Conservation (phyloP, 768 basidiomycete genomes). For the Rhizopogon vinicolor region DNA sequence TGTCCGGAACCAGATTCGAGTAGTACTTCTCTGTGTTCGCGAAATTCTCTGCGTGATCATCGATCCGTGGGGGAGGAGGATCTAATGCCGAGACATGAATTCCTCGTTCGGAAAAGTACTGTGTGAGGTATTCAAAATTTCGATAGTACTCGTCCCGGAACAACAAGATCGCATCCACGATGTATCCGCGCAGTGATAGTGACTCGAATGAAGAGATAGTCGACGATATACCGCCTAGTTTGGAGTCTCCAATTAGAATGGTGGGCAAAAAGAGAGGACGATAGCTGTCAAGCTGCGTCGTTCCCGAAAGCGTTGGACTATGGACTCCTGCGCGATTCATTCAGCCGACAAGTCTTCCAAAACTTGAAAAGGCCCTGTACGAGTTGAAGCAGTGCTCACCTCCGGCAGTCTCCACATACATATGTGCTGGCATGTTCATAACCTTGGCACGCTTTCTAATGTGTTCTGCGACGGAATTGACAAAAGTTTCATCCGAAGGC, state of each 20-base stretch:
- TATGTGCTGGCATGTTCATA: slow-evolving; percentile 35
- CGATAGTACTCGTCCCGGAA: slow-evolving; percentile 85
- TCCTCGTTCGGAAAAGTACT: slow-evolving; percentile 76
- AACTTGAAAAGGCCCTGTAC: slow-evolving; percentile 4
- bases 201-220: slow-evolving; percentile 95
- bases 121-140: slow-evolving; percentile 76
- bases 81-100: slow-evolving; percentile 50
- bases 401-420: slow-evolving; percentile 95
- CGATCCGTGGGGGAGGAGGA: slow-evolving; percentile 50
- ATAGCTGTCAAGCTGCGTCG: slow-evolving; percentile 81
- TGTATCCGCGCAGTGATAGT: slow-evolving; percentile 84
- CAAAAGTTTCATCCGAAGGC: slow-evolving; percentile 63
- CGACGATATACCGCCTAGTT: slow-evolving; percentile 89
- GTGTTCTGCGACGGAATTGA: slow-evolving; percentile 58
- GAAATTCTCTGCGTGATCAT: slow-evolving; percentile 42
- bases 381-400: slow-evolving; percentile 48
- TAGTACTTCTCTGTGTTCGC: slow-evolving; percentile 71
- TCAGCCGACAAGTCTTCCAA: slow-evolving; percentile 1
- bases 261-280: slow-evolving; percentile 86
- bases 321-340: slow-evolving; percentile 65
- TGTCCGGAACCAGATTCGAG: slow-evolving; percentile 35
- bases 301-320: slow-evolving; percentile 80
- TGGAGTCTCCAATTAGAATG: slow-evolving; percentile 81
- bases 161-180: slow-evolving; percentile 77
- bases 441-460: slow-evolving; percentile 48